Percentiles rank a stretch among this genome's conserved stretches.
These are phyloP conservation scores for Linnemannia elongata DNA, from an alignment of 192 early-diverging fungal species.

Conservation along the genomic window DNA sequence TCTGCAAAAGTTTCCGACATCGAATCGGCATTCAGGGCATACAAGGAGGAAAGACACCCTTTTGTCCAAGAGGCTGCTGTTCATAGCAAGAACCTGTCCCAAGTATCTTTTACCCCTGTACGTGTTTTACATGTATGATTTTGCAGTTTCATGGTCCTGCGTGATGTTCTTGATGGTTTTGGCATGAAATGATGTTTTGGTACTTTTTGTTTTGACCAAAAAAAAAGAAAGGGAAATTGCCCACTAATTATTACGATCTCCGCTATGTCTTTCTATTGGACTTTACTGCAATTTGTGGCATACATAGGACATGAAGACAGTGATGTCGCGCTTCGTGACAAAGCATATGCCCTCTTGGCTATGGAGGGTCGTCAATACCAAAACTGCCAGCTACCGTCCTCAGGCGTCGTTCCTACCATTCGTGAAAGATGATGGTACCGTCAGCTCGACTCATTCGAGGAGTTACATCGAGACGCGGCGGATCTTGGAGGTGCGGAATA, in stretches of 20 bases:
- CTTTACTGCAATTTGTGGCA: not conserved
- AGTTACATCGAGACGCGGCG: slow-evolving; percentile 2
- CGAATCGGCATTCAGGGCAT: slow-evolving; percentile 16
- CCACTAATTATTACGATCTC: not conserved
- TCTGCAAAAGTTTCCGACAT: not conserved
- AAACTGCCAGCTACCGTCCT: not conserved
- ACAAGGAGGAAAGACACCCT: slow-evolving; percentile 12
- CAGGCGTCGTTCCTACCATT: slow-evolving; percentile 27
- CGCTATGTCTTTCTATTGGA: not conserved
- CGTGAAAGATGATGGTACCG: slow-evolving; percentile 3
- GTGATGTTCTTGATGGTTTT: not conserved
- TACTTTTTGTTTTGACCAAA: not conserved
- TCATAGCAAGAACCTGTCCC: not conserved
- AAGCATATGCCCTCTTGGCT: slow-evolving; percentile 17
- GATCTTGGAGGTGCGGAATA: not conserved
- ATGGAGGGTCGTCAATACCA: not conserved
- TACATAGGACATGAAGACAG: not conserved
- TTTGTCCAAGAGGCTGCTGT: not conserved
- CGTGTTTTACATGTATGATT: too few species aligned
- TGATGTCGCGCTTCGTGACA: not conserved
- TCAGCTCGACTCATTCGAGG: not conserved
- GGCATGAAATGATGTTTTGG: not conserved
- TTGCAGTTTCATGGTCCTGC: not conserved
- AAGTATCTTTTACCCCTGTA: not conserved
- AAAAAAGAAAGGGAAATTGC: not conserved